Evolutionary conservation across 129 eudicot species (phyloP).

Genomic region (Rutidosis leptorrhynchoides): DNA sequence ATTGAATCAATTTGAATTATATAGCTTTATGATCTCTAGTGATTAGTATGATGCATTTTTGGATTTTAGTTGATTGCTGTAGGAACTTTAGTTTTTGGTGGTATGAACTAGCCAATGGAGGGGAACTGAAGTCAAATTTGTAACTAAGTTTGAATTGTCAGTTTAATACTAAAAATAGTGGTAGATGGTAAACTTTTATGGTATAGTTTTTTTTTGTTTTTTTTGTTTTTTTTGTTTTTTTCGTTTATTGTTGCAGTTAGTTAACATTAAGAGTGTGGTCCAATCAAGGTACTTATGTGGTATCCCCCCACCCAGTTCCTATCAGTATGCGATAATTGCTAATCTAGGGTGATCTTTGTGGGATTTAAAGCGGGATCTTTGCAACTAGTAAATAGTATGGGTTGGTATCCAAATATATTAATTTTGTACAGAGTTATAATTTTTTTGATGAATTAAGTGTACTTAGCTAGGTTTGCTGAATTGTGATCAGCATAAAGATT

Average conservation of each 20-base stretch:
- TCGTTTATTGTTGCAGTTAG: neutral
- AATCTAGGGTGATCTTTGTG: neutral
- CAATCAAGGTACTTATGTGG: neutral
- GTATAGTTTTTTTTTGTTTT: too few species aligned
- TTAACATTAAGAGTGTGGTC: neutral
- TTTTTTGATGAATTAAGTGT: neutral
- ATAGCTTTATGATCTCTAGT: neutral
- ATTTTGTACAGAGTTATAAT: neutral
- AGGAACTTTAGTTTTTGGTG: slow-evolving; percentile 16
- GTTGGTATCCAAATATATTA: neutral
- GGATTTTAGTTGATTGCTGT: slow-evolving; percentile 20
- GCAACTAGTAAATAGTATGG: neutral
- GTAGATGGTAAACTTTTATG: too few species aligned
- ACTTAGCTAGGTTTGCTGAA: neutral
- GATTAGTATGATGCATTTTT: neutral
- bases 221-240: neutral
- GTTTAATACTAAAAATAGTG: neutral
- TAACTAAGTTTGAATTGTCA: neutral
- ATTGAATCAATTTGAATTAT: neutral
- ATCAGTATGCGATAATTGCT: neutral
- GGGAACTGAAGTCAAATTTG: slow-evolving; percentile 1
- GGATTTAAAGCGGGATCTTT: neutral
- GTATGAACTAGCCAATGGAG: neutral
- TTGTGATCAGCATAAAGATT: neutral
- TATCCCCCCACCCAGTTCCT: neutral